Evolutionary conservation across 805 yeast species (phyloP), one percentile per base, ranked within the genome.

Genomic region (Candida stauntonica): DNA sequence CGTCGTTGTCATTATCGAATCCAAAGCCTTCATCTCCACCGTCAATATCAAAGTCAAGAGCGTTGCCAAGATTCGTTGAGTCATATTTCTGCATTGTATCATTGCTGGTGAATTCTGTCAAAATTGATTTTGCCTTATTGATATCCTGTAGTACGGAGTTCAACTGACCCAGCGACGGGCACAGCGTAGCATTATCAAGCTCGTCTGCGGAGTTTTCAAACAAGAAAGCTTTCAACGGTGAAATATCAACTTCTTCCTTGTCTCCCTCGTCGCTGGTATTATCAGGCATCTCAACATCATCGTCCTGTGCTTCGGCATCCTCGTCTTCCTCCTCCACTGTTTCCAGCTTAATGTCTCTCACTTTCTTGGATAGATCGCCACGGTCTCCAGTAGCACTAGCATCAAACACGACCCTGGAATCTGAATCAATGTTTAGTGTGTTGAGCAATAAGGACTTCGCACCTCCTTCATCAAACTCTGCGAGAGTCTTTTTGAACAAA

Each of bases 381-480:
- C 46, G 51, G 2, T 20, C 44, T 15, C 41, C 40, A 0, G 36
- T 46, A 29, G 41, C 47, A 7, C 64, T 65, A 19, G 86, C 86
- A 52, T 80, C 91, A 52, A 83, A 81, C 2, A 81, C 75, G 3
- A 83, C 78, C 49, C 81, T 60, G 0, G 78, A 75, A 1, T 69
- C 51, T 1, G 57, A 39, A 49, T 81, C 81, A 13, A 78, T 65
- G 44, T 68, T 67, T 31, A 83, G 66, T 0, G 85, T 75, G 45
- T 83, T 83, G 45, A 81, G 55, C 30, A 83, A 59, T 23, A 84
- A 63, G 42, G 84, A 75, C 52, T 80, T 83, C 5, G 91, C 81
- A 4, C 93, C 91, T 28, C 89, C 89, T 62, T 83, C 91, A 56
- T 84, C 93, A 50, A 83, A 83, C 36, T 82, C 89, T 0, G 87